A percentile compares a stretch with the other conserved stretches of the same genome.
These are phyloP conservation scores for Phytophthora hybrid DNA, from an alignment of 352 stramenopile species.

Conservation along the genomic window DNA sequence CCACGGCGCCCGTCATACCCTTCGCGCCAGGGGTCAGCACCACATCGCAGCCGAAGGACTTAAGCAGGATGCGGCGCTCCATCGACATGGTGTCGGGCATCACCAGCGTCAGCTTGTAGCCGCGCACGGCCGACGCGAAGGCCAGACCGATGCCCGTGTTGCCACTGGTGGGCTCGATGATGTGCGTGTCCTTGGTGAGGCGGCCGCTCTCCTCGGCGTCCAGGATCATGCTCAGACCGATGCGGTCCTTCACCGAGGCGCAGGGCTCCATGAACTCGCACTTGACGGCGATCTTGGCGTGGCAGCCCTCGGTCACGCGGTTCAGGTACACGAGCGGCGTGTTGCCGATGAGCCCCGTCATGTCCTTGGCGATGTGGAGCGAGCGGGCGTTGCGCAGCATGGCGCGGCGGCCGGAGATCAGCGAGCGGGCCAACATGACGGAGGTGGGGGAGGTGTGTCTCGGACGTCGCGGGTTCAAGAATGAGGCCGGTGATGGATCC, in stretches of 20 bases:
- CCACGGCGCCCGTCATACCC: slow-evolving; percentile 31
- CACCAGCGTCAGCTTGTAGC: slow-evolving; percentile 32
- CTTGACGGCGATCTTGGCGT: slow-evolving; percentile 87
- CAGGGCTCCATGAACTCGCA: slow-evolving; percentile 89
- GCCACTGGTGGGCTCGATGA: slow-evolving; percentile 90
- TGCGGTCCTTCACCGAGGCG: slow-evolving; percentile 84
- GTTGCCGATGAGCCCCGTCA: slow-evolving; percentile 94
- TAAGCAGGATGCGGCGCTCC: slow-evolving; percentile 34
- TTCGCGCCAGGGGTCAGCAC: slow-evolving; percentile 61
- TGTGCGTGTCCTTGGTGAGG: slow-evolving; percentile 68
- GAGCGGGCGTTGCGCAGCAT: slow-evolving; percentile 49
- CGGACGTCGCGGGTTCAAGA: slow-evolving; percentile 28
- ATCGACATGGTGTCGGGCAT: slow-evolving; percentile 35
- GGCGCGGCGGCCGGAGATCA: slow-evolving; percentile 25
- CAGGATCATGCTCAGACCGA: slow-evolving; percentile 84
- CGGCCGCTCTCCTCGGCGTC: slow-evolving; percentile 66
- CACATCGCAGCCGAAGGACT: slow-evolving; percentile 16
- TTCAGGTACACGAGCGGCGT: slow-evolving; percentile 94
- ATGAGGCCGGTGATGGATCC: slow-evolving; percentile 8
- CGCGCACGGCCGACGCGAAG: slow-evolving; percentile 18
- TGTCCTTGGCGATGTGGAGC: slow-evolving; percentile 89
- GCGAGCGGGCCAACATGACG: slow-evolving; percentile 37
- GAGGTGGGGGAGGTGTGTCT: neutral
- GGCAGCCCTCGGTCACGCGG: slow-evolving; percentile 71
- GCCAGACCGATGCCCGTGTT: slow-evolving; percentile 27